Base-by-base conservation (phyloP, 208 protist genomes). In the Trypanosoma grayi region DNA sequence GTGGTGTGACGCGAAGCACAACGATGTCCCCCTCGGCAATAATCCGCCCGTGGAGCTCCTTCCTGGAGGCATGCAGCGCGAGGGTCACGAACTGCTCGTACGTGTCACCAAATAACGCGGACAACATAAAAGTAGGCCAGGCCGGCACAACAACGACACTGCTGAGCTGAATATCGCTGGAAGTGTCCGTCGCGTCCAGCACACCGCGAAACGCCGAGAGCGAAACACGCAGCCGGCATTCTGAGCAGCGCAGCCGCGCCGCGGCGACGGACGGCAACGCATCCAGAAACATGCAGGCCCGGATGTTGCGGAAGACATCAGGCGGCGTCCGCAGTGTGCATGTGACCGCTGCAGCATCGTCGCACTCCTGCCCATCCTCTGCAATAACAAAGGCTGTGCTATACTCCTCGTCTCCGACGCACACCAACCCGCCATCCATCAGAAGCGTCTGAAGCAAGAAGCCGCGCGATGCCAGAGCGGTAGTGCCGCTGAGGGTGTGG, bases 291-390 rank as follows among this genome's bases (percentile, higher is more conserved):
- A 66, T 34, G 11, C 63, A 73, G 24, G 78, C 84, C 10, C 84
- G 71, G 25, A 91, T 60, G 48, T 91, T 91, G 54, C 84, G 84
- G 46, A 87, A 91, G 18, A 87, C 53, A 53, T 74, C 73, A 7
- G 73, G 64, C 13, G 72, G 51, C 7, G 77, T 68, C 20, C 69
- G 63, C 8, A 83, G 31, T 22, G 50, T 52, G 36, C 24, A 28
- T 20, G 34, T 20, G 43, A 2, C 30, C 22, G 14, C 33, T 24
- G 11, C 1, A 39, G 4, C 33, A 51, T 27, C 34, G 1, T 13
- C 14, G 22, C 24, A 11, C 16, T 50, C 18, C 2, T 44, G 2
- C 7, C 51, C 51, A 31, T 56, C 11, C 30, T 40, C 25, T 13
- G 66, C 39, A 37, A 87, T 51, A 18, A 50, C 45, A 60, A 87